Evolutionary conservation across 306 rosid species (phyloP), one percentile per base, ranked within the genome.

Genomic region (Cotoneaster glaucophyllus): DNA sequence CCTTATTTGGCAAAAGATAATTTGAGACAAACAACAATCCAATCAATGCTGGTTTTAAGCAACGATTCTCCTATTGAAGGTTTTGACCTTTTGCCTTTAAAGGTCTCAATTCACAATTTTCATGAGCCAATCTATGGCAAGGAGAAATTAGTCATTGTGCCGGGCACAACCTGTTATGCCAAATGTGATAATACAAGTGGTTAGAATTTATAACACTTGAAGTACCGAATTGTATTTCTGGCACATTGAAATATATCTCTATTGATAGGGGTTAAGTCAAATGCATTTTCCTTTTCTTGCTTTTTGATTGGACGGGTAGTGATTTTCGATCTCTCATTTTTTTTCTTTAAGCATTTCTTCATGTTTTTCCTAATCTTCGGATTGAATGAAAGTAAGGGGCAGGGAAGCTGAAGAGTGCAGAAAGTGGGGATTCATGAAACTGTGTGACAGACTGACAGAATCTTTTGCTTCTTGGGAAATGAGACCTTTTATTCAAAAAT

Each of bases 371-470:
- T 45, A 4, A 4, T 45, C 17, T 45, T 4, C 19, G 7, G 53
- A 45, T 0, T 14, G 19, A 45, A 45, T 45, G 19, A 13, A 4
- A 4, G 52, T 45, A 4, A 45, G 52, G 52, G 52, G 5, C 17
- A 44, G 14, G 15, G 17, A 44, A 44, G 50, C 4, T 44, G 50
- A 44, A 45, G 53, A 45, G 53, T 45, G 53, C 53, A 45, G 6
- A 45, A 45, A 45, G 39, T 84, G 84, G 90, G 93, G 93, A 87
- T 86, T 92, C 91, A 88, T 81, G 85, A 86, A 83, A 79, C 78
- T 78, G 72, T 80, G 74, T 69, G 19, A 10, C 76, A 80, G 83
- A 56, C 58, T 65, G 41, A 66, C 71, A 80, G 83, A 56, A 64
- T 65, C 80, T 71, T 81, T 86, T 67, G 34, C 76, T 52, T 54